phyloP scores from a whole-genome alignment of 2,329 filamentous ascomycete species.

The Dothidotthia symphoricarpi region DNA sequence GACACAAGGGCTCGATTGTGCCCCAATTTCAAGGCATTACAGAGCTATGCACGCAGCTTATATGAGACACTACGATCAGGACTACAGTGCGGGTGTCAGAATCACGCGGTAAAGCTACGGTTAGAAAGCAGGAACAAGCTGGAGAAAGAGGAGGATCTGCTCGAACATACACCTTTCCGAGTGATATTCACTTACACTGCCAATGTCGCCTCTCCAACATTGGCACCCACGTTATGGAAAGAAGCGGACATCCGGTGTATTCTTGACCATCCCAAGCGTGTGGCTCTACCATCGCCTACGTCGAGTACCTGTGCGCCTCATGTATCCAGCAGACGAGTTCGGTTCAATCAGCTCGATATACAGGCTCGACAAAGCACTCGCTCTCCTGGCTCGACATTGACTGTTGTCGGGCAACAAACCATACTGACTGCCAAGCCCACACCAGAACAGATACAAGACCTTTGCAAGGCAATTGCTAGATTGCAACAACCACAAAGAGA shows the following conservation, averaged over 20 bases:
- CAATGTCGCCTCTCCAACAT: not conserved
- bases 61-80: slow-evolving; percentile 15
- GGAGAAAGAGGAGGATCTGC: slow-evolving; percentile 8
- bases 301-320: not conserved
- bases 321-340: slow-evolving; percentile 2
- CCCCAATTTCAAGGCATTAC: slow-evolving; percentile 24
- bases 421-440: not conserved
- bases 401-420: not conserved
- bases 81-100: slow-evolving; percentile 17
- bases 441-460: slow-evolving; percentile 10
- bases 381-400: not conserved
- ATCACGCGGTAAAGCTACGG: slow-evolving; percentile 25
- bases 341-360: slow-evolving; percentile 5
- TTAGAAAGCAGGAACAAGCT: slow-evolving; percentile 11
- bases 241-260: slow-evolving; percentile 18
- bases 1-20: slow-evolving; percentile 5
- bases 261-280: slow-evolving; percentile 5
- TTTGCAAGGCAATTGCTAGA: slow-evolving; percentile 14
- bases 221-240: slow-evolving; percentile 1
- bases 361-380: not conserved
- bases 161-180: slow-evolving; percentile 12
- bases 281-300: not conserved
- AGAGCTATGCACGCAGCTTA: slow-evolving; percentile 13
- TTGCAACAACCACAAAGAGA: slow-evolving; percentile 13
- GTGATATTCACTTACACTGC: slow-evolving; percentile 16